Percentiles rank a stretch among this genome's conserved stretches.
phyloP scores from a whole-genome alignment of 2,329 filamentous ascomycete species.

The Fusarium nygamai region DNA sequence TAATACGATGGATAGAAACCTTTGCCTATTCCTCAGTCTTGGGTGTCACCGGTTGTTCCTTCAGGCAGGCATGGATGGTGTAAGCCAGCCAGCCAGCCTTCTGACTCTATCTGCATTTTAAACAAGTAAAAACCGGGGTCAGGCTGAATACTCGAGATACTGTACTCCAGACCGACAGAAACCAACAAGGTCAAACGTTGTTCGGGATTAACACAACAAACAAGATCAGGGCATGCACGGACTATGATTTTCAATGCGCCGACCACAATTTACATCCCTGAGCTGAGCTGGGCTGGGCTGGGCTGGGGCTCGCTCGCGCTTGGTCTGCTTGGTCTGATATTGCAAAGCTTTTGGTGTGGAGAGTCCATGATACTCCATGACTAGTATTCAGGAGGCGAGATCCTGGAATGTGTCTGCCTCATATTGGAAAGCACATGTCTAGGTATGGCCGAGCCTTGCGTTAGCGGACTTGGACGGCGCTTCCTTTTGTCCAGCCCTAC shows the following conservation, averaged over 20 bases:
- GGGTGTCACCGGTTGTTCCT: constrained; percentile 1
- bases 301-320: neutral
- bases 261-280: constrained; percentile 10
- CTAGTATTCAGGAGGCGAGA: constrained; percentile 12
- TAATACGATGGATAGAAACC: neutral
- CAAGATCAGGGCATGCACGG: constrained; percentile 34
- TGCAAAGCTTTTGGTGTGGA: constrained; percentile 19
- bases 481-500: constrained; percentile 3
- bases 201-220: constrained; percentile 15
- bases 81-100: constrained; percentile 1
- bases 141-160: constrained; percentile 10
- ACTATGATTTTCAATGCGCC: constrained; percentile 35
- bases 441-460: neutral
- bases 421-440: neutral
- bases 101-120: neutral
- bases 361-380: constrained; percentile 6
- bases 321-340: neutral
- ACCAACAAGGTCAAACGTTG: constrained; percentile 7
- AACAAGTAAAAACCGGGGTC: constrained; percentile 1
- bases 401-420: constrained; percentile 9
- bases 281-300: neutral
- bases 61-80: neutral
- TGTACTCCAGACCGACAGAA: constrained; percentile 1
- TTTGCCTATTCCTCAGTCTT: constrained; percentile 2
- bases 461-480: neutral